A percentile compares a stretch with the other conserved stretches of the same genome.
Evolutionary conservation across 176 grass and related monocot genomes (phyloP).

Genomic region (Triticum urartu): DNA sequence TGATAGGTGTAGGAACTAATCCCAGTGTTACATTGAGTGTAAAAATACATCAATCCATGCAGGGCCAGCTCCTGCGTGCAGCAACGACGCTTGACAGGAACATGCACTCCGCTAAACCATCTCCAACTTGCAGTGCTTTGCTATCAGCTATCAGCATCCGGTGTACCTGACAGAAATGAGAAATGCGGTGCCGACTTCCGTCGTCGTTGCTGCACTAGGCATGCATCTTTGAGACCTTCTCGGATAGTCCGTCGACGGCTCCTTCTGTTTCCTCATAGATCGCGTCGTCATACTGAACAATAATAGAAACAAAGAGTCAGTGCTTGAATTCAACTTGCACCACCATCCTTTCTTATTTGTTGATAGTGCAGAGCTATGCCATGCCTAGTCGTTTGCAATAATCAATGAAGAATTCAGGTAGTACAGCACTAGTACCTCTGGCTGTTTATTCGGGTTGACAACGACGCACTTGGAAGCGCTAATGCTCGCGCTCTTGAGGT

Average conservation of each 20-base stretch:
- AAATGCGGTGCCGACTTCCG: not conserved
- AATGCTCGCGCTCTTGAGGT: constrained; percentile 93
- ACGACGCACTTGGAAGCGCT: constrained; percentile 89
- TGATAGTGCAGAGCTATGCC: not conserved
- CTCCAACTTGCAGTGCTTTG: not conserved
- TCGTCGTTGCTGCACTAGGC: constrained; percentile 18
- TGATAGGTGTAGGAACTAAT: not conserved
- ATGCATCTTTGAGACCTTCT: constrained; percentile 49
- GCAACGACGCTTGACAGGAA: not conserved
- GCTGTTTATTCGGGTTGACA: constrained; percentile 51
- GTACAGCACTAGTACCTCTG: constrained; percentile 56
- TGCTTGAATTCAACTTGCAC: constrained; percentile 13
- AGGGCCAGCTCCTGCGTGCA: not conserved
- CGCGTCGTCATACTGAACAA: constrained; percentile 50
- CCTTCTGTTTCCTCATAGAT: constrained; percentile 57
- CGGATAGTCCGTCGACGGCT: constrained; percentile 46
- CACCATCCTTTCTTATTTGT: constrained; percentile 25
- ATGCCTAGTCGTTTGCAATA: constrained; percentile 19
- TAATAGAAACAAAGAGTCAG: constrained; percentile 9
- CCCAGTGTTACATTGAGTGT: not conserved
- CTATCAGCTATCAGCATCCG: not conserved
- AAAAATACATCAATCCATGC: constrained; percentile 17
- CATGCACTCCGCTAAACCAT: not conserved
- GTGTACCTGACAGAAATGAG: not conserved
- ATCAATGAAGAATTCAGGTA: constrained; percentile 16